Evolutionary conservation across 176 grass and related monocot species (phyloP), one percentile per base, ranked within the genome.

Genomic region (Bothriochloa decipiens): DNA sequence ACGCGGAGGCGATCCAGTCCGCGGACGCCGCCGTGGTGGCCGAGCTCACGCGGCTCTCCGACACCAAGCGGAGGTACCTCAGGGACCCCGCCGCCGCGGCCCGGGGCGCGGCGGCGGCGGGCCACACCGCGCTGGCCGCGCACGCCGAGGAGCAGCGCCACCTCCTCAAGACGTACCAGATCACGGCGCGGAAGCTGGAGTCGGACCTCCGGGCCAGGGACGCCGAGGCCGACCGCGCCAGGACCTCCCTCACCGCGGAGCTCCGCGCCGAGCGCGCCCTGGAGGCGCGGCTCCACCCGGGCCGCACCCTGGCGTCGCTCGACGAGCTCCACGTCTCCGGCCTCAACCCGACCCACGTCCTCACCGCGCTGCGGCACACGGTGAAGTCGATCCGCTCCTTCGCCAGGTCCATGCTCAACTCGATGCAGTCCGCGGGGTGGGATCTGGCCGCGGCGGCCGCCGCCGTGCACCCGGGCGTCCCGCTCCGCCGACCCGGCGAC

Each of bases 341-440:
- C 50, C 80, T 99, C 70, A 99, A 92, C 79, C 86, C 97, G 32
- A 99, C 91, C 68, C 93, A 99, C 86, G 96, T 96, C 87, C 89
- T 99, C 62, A 81, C 91, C 22, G 90, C 88, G 10, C 85, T 99
- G 45, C 93, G 93, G 5, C 90, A 83, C 86, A 39, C 91, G 18
- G 86, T 94, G 2, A 94, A 99, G 70, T 99, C 97, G 63, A 90
- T 99, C 77, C 86, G 97, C 0, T 94, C 97, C 20, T 99, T 99
- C 78, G 85, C 89, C 45, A 94, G 79, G 78, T 78, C 83, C 3
- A 84, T 96, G 93, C 70, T 86, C 35, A 87, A 50, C 62, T 85
- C 92, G 84, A 96, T 99, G 97, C 91, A 91, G 58, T 80, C 85
- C 6, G 93, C 93, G 0, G 83, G 91, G 1, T 99, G 97, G 97